Evolutionary conservation across 768 basidiomycete species (phyloP).

Genomic region (Exidia glandulosa): DNA sequence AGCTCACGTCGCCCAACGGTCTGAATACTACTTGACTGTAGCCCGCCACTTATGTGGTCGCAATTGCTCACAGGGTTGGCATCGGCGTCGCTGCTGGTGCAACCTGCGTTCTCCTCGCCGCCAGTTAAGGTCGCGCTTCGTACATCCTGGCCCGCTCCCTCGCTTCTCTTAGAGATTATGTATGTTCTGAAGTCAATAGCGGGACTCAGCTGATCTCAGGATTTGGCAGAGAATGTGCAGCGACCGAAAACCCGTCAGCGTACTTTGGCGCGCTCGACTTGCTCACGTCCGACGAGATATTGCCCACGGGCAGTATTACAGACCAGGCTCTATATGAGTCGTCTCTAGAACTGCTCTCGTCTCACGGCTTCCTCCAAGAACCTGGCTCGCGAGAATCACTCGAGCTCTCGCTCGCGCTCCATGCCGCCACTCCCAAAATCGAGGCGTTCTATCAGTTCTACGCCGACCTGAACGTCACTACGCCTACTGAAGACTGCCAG

Average conservation of each 20-base stretch:
- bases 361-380: slow-evolving; percentile 37
- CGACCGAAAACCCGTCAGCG: slow-evolving; percentile 55
- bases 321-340: slow-evolving; percentile 44
- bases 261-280: slow-evolving; percentile 71
- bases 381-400: slow-evolving; percentile 44
- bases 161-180: slow-evolving; percentile 22
- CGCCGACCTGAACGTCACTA: slow-evolving; percentile 15
- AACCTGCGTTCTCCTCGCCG: slow-evolving; percentile 8
- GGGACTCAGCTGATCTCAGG: slow-evolving; percentile 48
- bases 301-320: slow-evolving; percentile 22
- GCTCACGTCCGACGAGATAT: slow-evolving; percentile 41
- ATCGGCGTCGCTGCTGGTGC: neutral
- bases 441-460: slow-evolving; percentile 80
- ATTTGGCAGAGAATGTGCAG: slow-evolving; percentile 75
- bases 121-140: slow-evolving; percentile 26
- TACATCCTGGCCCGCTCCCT: slow-evolving; percentile 25
- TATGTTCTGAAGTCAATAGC: slow-evolving; percentile 9
- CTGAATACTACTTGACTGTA: too few species aligned
- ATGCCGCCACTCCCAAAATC: slow-evolving; percentile 68
- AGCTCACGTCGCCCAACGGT: too few species aligned
- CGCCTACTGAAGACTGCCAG: slow-evolving; percentile 35
- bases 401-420: slow-evolving; percentile 64
- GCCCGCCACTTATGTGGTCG: too few species aligned
- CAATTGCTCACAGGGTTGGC: neutral
- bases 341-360: slow-evolving; percentile 39